phyloP scores from a whole-genome alignment of 768 basidiomycete species.

The Rubroboletus pulcherrimus region DNA sequence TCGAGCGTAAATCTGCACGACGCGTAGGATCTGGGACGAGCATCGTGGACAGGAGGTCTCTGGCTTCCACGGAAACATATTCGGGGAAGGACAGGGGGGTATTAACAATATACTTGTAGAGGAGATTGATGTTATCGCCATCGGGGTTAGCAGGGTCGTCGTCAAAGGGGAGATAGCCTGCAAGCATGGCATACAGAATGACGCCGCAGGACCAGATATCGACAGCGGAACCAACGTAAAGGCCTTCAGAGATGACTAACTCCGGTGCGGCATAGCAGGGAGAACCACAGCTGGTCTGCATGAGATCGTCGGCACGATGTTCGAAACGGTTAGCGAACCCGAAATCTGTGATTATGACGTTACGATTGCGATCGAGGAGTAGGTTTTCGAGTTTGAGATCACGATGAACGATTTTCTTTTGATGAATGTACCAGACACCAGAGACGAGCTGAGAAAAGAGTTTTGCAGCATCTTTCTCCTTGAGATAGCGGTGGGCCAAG shows the following conservation, averaged over 20 bases:
- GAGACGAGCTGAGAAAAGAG: constrained; percentile 98
- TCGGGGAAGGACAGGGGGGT: constrained; percentile 97
- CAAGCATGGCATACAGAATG: constrained; percentile 95
- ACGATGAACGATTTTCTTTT: constrained; percentile 98
- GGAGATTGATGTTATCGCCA: constrained; percentile 97
- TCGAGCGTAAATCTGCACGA: constrained; percentile 67
- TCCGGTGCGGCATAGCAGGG: constrained; percentile 99
- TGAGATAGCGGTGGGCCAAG: constrained; percentile 93
- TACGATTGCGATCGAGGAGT: constrained; percentile 92
- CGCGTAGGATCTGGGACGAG: constrained; percentile 87
- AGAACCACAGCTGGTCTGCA: constrained; percentile 97
- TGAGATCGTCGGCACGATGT: constrained; percentile 87
- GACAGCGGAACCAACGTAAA: constrained; percentile 95
- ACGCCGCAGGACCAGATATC: constrained; percentile 98
- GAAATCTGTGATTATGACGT: constrained; percentile 99
- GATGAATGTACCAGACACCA: constrained; percentile 98
- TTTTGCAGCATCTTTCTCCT: constrained; percentile 90
- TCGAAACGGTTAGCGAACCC: constrained; percentile 98
- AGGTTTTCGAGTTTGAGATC: constrained; percentile 99
- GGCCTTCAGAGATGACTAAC: constrained; percentile 93
- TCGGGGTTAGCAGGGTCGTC: constrained; percentile 98
- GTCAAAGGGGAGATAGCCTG: constrained; percentile 97
- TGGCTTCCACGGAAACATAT: constrained; percentile 80
- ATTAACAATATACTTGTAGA: constrained; percentile 98
- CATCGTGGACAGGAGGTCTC: constrained; percentile 85